Evolutionary conservation across 2,329 filamentous ascomycete species (phyloP), one percentile per base, ranked within the genome.

Genomic region (Cercospora citrullina): DNA sequence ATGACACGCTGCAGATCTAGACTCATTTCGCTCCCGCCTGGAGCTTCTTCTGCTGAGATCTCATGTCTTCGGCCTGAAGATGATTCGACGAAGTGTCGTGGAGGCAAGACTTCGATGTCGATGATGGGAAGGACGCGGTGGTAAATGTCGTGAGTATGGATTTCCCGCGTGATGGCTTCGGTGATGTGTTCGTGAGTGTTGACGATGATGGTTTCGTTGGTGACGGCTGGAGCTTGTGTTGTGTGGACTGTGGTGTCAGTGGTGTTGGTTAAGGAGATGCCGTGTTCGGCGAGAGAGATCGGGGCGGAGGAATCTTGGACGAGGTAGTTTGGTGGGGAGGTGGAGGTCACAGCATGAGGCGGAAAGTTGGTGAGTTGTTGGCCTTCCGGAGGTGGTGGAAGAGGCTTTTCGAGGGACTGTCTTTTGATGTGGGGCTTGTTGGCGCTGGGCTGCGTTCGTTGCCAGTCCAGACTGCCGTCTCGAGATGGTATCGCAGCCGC

Each of bases 101-200:
- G 77, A 1, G 85, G 84, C 0, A 87, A 78, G 9, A 87, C 80
- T 72, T 87, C 82, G 12, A 84, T 81, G 63, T 87, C 83, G 30
- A 83, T 79, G 23, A 87, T 80, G 3, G 85, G 85, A n/a, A 84
- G 81, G 28, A 85, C 78, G 28, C 83, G 82, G 68, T 87, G 84
- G 70, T 82, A 83, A 39, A 84, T 75, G 69, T 86, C 81, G 73
- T 87, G 80, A 36, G 82, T 83, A 76, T 87, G 85, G 36, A 86
- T 85, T 68, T 87, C 85, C 42, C 84, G 82, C 6, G 81, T 82
- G 61, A 86, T 82, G 23, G 73, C 71, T 71, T 86, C 80, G 70
- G 85, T 78, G 16, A 80, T 73, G 55, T 86, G 78, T 60, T 86
- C 78, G 67, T 84, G 84, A 10, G 79, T 73, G 14, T 80, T 74